A percentile compares a stretch with the other conserved stretches of the same genome.
Conservation (phyloP, 140 eudicot species). For the Oenanthe javanica region DNA sequence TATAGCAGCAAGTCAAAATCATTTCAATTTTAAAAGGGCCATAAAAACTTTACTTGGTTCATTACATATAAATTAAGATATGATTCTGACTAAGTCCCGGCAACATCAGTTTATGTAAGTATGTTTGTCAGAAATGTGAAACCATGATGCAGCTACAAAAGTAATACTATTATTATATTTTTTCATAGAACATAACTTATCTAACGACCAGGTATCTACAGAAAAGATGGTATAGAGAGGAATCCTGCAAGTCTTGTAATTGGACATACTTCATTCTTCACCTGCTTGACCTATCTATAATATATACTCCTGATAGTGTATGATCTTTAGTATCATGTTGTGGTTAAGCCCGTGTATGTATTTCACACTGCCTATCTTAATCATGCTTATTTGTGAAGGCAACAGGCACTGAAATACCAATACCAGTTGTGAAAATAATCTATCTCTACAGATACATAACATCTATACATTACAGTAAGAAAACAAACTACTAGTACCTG, state of each 20-base stretch:
- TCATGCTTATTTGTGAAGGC: not conserved
- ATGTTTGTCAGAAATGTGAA: not conserved
- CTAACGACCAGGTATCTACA: not conserved
- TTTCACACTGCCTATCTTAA: not conserved
- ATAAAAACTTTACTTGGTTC: not conserved
- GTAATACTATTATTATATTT: not conserved
- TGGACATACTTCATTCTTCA: not conserved
- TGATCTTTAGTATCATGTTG: not conserved
- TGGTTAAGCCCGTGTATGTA: not conserved
- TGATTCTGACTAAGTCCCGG: not conserved
- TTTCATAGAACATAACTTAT: not conserved
- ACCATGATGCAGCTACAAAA: slow-evolving; percentile 1
- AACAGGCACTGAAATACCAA: not conserved
- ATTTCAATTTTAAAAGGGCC: not conserved
- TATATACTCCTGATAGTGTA: not conserved
- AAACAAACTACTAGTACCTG: slow-evolving; percentile 35
- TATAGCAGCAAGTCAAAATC: slow-evolving; percentile 18
- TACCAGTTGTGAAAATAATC: not conserved
- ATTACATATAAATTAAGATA: not conserved
- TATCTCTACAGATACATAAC: not conserved
- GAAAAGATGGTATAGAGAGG: not conserved
- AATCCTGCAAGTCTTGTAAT: not conserved
- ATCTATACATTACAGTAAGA: not conserved
- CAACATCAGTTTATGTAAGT: not conserved
- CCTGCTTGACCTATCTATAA: not conserved